Conservation (phyloP, 2,329 filamentous ascomycete genomes). For the Zopfia rhizophila region DNA sequence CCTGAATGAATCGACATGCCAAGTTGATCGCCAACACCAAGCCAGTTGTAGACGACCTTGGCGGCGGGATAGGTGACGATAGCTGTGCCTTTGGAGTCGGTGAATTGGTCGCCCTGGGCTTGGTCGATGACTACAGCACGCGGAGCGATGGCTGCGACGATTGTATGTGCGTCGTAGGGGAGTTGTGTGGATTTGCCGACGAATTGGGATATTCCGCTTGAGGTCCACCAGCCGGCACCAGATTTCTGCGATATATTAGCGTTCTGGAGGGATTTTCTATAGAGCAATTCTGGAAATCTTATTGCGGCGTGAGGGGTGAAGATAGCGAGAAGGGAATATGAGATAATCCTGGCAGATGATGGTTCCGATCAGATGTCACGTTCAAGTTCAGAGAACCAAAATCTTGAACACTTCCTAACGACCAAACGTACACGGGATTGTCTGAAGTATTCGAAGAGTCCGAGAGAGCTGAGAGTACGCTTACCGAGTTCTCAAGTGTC, state of each 20-base stretch:
- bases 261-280: too few relatives aligned
- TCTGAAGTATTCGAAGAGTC: too few relatives aligned
- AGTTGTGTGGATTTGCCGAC: conserved; percentile 42
- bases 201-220: conserved; percentile 46
- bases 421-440: neutral
- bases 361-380: too few relatives aligned
- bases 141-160: conserved; percentile 48
- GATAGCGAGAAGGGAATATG: too few relatives aligned
- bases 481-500: conserved; percentile 54
- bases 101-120: conserved; percentile 56
- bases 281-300: too few relatives aligned
- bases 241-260: conserved; percentile 34
- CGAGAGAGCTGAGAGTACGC: too few relatives aligned
- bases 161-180: conserved; percentile 50
- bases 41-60: conserved; percentile 46
- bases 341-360: too few relatives aligned
- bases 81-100: conserved; percentile 61
- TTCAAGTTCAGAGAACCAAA: too few relatives aligned
- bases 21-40: conserved; percentile 47
- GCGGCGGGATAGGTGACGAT: conserved; percentile 45
- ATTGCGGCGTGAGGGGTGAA: too few relatives aligned
- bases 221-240: conserved; percentile 49
- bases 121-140: conserved; percentile 48
- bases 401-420: too few relatives aligned
- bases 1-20: conserved; percentile 60